These are phyloP conservation scores for Sordariomycetes sp. DNA, from an alignment of 2,329 filamentous ascomycete species.

Conservation along the genomic window DNA sequence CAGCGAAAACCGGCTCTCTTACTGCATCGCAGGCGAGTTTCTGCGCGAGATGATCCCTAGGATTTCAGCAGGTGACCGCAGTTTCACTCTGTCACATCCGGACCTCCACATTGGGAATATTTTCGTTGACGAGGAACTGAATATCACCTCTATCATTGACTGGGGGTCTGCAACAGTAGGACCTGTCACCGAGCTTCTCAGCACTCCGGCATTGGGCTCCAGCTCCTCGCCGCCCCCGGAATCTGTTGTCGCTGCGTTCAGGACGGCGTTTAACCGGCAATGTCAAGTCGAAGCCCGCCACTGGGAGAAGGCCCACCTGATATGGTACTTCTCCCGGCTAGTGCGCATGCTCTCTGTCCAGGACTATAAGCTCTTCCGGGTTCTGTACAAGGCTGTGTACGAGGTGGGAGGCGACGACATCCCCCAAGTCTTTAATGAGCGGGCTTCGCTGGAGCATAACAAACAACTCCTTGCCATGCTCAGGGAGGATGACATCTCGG, in stretches of 20 bases:
- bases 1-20: slow-evolving; percentile 14
- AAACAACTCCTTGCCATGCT: slow-evolving; percentile 7
- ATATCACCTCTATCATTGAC: slow-evolving; percentile 14
- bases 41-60: slow-evolving; percentile 15
- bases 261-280: slow-evolving; percentile 5
- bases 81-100: slow-evolving; percentile 11
- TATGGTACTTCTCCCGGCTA: slow-evolving; percentile 9
- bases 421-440: slow-evolving; percentile 7
- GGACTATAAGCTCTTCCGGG: slow-evolving; percentile 9
- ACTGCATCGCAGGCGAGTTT: slow-evolving; percentile 12
- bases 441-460: slow-evolving; percentile 3
- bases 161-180: slow-evolving; percentile 12
- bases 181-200: slow-evolving; percentile 7
- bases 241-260: slow-evolving; percentile 6
- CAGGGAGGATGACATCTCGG: slow-evolving; percentile 7
- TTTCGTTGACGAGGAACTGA: slow-evolving; percentile 14
- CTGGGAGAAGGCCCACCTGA: slow-evolving; percentile 8
- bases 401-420: slow-evolving; percentile 1
- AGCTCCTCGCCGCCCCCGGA: slow-evolving; percentile 1
- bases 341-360: slow-evolving; percentile 9
- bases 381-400: slow-evolving; percentile 7
- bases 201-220: slow-evolving; percentile 2
- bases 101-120: slow-evolving; percentile 15
- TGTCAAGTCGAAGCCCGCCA: not conserved
- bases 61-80: slow-evolving; percentile 1